Evolutionary conservation across 108 stramenopile genomes (phyloP), one percentile per base, ranked within the genome.

Genomic region (Cyclotella atomus): DNA sequence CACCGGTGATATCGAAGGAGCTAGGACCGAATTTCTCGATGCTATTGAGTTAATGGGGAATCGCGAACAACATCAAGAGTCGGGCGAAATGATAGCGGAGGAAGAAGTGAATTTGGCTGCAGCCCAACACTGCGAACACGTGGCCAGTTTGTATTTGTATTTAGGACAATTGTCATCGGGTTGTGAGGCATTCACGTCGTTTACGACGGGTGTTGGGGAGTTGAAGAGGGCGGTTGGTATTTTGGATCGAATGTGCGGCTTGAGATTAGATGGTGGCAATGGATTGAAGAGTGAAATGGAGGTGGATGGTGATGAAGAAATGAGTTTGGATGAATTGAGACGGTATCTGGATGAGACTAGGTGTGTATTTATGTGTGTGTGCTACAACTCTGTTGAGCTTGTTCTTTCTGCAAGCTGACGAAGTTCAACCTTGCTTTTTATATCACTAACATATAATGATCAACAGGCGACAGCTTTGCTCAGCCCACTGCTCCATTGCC

Each of bases 401-500:
- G n/a, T n/a, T n/a, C n/a, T n/a, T n/a, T n/a, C n/a, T n/a, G n/a
- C n/a, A n/a, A n/a, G n/a, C n/a, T n/a, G n/a, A n/a, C n/a, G n/a
- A n/a, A n/a, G n/a, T n/a, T n/a, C n/a, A n/a, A n/a, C n/a, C n/a
- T n/a, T n/a, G n/a, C n/a, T n/a, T n/a, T n/a, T n/a, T n/a, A 27
- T 2, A 30, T 59, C 5, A 6, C 10, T 3, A 17, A n/a, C 17
- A n/a, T 33, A 27, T 38, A 28, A 64, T 9, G 33, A 25, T 20
- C n/a, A 50, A 55, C 55, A 79, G 84, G 73, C 68, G 78, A 71
- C 89, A 91, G 75, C 81, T 96, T 6, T 81, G 89, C 43, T 77
- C 86, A 28, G 95, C 88, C 17, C 84, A 87, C 71, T 92, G 93
- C 68, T 83, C 87, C 10, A 74, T 93, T 55, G 91, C 89, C 12